A percentile compares a stretch with the other conserved stretches of the same genome.
phyloP scores from a whole-genome alignment of 2,329 filamentous ascomycete genomes.

The Diaporthe citri region DNA sequence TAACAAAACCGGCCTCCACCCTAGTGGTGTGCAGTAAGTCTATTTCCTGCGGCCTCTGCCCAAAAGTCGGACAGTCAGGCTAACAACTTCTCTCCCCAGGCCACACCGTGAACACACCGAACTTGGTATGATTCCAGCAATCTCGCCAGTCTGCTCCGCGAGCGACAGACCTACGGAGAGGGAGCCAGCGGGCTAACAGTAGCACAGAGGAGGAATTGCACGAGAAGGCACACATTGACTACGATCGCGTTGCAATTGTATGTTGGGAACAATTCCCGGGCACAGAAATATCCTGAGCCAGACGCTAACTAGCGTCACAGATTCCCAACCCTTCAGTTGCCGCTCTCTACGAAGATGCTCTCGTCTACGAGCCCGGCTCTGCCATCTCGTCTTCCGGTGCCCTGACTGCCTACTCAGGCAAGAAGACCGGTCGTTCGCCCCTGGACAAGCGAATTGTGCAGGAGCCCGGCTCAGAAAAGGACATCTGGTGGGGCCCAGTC shows the following conservation, averaged over 20 bases:
- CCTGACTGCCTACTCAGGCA: slow-evolving; percentile 95
- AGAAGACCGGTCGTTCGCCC: slow-evolving; percentile 97
- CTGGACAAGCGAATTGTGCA: slow-evolving; percentile 98
- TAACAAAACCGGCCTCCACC: slow-evolving; percentile 94
- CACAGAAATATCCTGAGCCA: background rate
- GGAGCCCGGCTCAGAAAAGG: slow-evolving; percentile 87
- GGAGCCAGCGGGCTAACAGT: slow-evolving; percentile 18
- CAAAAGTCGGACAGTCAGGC: background rate
- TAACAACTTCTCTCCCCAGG: slow-evolving; percentile 58
- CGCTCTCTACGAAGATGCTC: slow-evolving; percentile 97
- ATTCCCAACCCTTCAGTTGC: slow-evolving; percentile 94
- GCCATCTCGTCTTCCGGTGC: slow-evolving; percentile 97
- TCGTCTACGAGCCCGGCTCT: slow-evolving; percentile 94
- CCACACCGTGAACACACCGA: slow-evolving; percentile 92
- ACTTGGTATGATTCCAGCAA: slow-evolving; percentile 67
- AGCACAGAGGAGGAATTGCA: slow-evolving; percentile 87
- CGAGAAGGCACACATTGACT: slow-evolving; percentile 98
- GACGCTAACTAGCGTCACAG: slow-evolving; percentile 53
- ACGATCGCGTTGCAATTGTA: slow-evolving; percentile 97
- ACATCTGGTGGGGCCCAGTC: slow-evolving; percentile 99
- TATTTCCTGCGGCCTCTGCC: background rate
- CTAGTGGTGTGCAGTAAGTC: slow-evolving; percentile 90
- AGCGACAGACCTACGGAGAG: too few species aligned
- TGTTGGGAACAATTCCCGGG: slow-evolving; percentile 50
- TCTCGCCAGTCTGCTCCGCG: background rate